These are phyloP conservation scores for Phtheirospermum japonicum DNA, from an alignment of 257 asterid genomes.

Conservation along the genomic window DNA sequence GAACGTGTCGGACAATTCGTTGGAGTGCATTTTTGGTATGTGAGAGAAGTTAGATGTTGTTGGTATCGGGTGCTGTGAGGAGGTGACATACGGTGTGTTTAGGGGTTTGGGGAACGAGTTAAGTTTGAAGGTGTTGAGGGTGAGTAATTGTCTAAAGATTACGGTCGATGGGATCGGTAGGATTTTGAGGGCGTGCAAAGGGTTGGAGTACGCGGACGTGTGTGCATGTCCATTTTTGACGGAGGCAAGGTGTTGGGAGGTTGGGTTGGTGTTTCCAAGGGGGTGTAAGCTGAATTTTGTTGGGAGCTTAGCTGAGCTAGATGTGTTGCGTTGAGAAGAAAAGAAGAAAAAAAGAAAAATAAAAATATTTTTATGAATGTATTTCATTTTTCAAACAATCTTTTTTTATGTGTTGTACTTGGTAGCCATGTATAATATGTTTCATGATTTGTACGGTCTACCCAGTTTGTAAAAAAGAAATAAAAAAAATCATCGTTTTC, in stretches of 20 bases:
- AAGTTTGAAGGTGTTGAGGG: conserved; percentile 61
- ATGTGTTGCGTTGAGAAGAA: conserved; percentile 44
- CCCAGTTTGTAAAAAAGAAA: too few species aligned
- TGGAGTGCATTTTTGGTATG: conserved; percentile 46
- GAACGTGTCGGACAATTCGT: conserved; percentile 59
- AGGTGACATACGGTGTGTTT: conserved; percentile 76
- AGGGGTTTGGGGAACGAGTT: conserved; percentile 53
- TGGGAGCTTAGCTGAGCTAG: conserved; percentile 79
- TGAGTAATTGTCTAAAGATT: conserved; percentile 75
- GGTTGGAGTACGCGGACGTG: conserved; percentile 77
- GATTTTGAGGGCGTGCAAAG: conserved; percentile 58
- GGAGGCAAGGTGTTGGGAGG: conserved; percentile 61
- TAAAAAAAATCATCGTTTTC: too few species aligned
- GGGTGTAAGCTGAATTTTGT: conserved; percentile 68
- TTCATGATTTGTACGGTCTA: too few species aligned
- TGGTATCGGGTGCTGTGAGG: conserved; percentile 90
- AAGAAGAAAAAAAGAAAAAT: too few species aligned
- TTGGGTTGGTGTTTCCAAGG: conserved; percentile 67
- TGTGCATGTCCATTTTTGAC: conserved; percentile 78
- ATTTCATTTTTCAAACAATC: neutral
- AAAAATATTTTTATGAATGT: neutral
- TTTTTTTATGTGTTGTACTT: neutral
- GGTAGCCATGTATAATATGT: too few species aligned
- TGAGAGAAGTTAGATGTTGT: conserved; percentile 84
- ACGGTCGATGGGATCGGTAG: conserved; percentile 62